Evolutionary conservation across 805 yeast species (phyloP), one percentile per base, ranked within the genome.

Genomic region (Torulaspora gathmanii): DNA sequence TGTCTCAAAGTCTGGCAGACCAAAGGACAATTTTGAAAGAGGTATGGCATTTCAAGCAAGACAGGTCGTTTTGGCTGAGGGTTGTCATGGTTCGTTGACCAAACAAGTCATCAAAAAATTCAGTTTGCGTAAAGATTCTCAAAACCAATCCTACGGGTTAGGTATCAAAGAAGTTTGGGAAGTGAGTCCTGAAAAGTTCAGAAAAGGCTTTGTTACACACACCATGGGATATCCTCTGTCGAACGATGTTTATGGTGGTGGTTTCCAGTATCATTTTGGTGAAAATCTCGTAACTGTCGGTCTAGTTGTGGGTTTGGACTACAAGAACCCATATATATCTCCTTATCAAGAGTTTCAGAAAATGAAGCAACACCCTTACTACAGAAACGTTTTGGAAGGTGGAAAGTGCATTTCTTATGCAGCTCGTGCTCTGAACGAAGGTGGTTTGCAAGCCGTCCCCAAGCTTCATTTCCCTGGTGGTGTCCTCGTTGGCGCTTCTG

Each of bases 101-200:
- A 91, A 93, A 63, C 78, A 84, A 60, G 82, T 79, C 0, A 83
- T 91, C 42, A 70, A 74, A 43, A 79, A 82, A 56, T 91, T 69
- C 66, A 72, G 81, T 34, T 69, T 93, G 49, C 78, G 97, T 46
- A 72, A 75, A 40, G 76, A 78, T 26, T 71, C 74, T 42, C 74
- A 78, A 41, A 82, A 82, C 15, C 99, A 93, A 70, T 89, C 98
- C 0, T 93, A 93, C 67, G 99, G 99, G 10, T 65, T 93, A 19
- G 99, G 99, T 30, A 76, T 93, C 47, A 93, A 93, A 64, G 99
- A 93, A 68, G 91, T 93, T 5, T 93, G 99, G 99, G 89, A 91
- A 64, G 95, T 93, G 11, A 73, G 77, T 19, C 88, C 91, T 8
- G 86, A 80, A 39, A 85, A 86, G 51, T 91, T 86, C 70, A 75